Percentiles rank a stretch among this genome's conserved stretches.
phyloP scores from a whole-genome alignment of 2,329 filamentous ascomycete species.

The Colletotrichum tamarilloi region DNA sequence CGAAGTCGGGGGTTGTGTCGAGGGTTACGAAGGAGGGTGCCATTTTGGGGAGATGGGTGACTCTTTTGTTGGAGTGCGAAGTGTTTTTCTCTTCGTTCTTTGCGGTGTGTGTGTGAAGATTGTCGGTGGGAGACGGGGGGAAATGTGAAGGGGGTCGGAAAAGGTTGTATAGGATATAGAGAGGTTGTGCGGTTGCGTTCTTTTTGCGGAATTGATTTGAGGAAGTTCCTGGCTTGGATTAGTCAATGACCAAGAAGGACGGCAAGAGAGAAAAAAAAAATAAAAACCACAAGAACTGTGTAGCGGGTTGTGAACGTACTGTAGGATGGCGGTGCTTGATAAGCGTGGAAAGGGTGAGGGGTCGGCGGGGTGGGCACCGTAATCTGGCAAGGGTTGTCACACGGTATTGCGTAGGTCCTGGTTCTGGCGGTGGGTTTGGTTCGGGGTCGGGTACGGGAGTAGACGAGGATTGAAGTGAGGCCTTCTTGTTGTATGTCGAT shows the following conservation, averaged over 20 bases:
- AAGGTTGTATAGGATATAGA: neutral
- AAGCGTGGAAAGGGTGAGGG: slow-evolving; percentile 33
- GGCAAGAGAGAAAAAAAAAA: neutral
- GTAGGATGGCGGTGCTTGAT: slow-evolving; percentile 28
- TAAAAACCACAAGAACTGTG: slow-evolving; percentile 16
- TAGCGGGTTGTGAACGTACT: slow-evolving; percentile 14
- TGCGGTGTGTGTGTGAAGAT: too few relatives aligned
- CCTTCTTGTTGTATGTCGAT: neutral
- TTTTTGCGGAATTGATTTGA: slow-evolving; percentile 14
- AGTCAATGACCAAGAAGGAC: slow-evolving; percentile 19
- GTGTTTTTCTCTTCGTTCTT: neutral
- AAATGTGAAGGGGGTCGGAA: neutral
- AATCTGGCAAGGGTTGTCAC: slow-evolving; percentile 3
- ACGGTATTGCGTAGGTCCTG: slow-evolving; percentile 24
- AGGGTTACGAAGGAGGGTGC: slow-evolving; percentile 64
- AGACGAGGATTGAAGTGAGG: neutral
- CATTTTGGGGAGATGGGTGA: slow-evolving; percentile 49
- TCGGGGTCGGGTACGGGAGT: neutral
- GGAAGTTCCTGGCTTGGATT: slow-evolving; percentile 21
- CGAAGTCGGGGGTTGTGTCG: slow-evolving; percentile 67
- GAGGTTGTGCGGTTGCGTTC: neutral
- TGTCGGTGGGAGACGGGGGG: neutral
- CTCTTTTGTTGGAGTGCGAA: neutral
- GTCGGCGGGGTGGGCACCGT: slow-evolving; percentile 34
- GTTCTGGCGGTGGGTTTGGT: neutral